A percentile compares a stretch with the other conserved stretches of the same genome.
Evolutionary conservation across 352 stramenopile genomes (phyloP).

Genomic region (Pythium phragmiticola): DNA sequence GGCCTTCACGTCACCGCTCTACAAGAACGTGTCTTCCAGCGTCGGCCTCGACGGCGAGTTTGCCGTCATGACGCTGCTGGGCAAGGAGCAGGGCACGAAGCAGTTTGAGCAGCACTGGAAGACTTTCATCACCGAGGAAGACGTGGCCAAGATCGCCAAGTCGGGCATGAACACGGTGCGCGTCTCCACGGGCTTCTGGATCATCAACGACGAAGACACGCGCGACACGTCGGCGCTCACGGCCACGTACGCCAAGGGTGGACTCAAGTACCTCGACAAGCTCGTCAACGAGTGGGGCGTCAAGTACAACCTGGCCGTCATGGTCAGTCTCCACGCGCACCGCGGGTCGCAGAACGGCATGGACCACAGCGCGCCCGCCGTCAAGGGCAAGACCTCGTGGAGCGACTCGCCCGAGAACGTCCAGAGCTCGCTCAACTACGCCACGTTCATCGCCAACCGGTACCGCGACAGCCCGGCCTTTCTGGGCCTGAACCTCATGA

Average conservation of each 20-base stretch:
- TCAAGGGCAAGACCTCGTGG: constrained; percentile 33
- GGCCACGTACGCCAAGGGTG: constrained; percentile 35
- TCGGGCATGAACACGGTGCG: constrained; percentile 68
- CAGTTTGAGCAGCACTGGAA: constrained; percentile 61
- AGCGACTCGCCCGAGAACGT: constrained; percentile 49
- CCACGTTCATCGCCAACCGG: constrained; percentile 40
- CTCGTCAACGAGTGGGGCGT: constrained; percentile 76
- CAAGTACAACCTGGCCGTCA: constrained; percentile 67
- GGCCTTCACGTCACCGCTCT: constrained; percentile 72
- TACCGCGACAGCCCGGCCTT: constrained; percentile 46
- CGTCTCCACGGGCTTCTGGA: constrained; percentile 80
- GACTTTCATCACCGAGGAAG: constrained; percentile 48
- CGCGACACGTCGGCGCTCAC: constrained; percentile 29
- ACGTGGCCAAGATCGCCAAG: constrained; percentile 61
- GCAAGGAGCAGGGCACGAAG: constrained; percentile 28
- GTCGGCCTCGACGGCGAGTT: constrained; percentile 40
- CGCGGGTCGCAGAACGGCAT: constrained; percentile 75
- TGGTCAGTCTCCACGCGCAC: constrained; percentile 73
- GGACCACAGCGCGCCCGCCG: constrained; percentile 54
- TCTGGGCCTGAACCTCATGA: constrained; percentile 75
- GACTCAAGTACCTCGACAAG: constrained; percentile 66
- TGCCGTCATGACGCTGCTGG: constrained; percentile 38
- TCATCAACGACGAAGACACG: constrained; percentile 42
- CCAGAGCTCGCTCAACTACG: constrained; percentile 55
- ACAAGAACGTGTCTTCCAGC: constrained; percentile 62